Conservation (phyloP, 202 grass and related monocot genomes). For the Zoysia matrella region DNA sequence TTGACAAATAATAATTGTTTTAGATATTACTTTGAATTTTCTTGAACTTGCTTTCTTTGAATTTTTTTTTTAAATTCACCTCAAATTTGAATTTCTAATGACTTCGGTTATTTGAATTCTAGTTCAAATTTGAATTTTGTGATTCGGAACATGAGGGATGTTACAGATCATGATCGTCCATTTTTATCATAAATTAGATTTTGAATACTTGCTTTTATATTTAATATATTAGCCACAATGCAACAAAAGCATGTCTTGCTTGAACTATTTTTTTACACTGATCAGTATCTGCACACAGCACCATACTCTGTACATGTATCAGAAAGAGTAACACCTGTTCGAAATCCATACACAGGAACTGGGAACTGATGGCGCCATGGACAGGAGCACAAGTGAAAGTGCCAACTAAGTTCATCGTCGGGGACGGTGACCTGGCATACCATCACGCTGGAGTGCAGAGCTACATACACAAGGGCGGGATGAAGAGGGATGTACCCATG, state of each 20-base stretch:
- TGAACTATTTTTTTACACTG: background rate
- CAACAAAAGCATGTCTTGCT: background rate
- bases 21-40: too few relatives aligned
- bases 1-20: too few relatives aligned
- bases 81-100: too few relatives aligned
- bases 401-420: conserved; percentile 76
- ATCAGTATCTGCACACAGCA: too few relatives aligned
- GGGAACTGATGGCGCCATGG: conserved; percentile 82
- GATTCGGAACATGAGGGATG: too few relatives aligned
- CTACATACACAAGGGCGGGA: conserved; percentile 76
- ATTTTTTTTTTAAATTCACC: too few relatives aligned
- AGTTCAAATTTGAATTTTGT: too few relatives aligned
- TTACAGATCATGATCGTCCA: too few relatives aligned
- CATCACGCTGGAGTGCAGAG: conserved; percentile 65
- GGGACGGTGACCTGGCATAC: conserved; percentile 69
- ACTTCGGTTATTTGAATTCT: too few relatives aligned
- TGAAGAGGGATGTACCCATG: conserved; percentile 71
- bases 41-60: too few relatives aligned
- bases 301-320: too few relatives aligned
- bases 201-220: conserved; percentile 2
- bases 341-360: conserved; percentile 56
- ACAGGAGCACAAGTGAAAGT: conserved; percentile 63
- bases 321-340: background rate
- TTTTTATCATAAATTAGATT: background rate
- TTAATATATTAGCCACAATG: background rate